phyloP scores from a whole-genome alignment of 495 filamentous ascomycete genomes.

The Penicillium bialowiezense region DNA sequence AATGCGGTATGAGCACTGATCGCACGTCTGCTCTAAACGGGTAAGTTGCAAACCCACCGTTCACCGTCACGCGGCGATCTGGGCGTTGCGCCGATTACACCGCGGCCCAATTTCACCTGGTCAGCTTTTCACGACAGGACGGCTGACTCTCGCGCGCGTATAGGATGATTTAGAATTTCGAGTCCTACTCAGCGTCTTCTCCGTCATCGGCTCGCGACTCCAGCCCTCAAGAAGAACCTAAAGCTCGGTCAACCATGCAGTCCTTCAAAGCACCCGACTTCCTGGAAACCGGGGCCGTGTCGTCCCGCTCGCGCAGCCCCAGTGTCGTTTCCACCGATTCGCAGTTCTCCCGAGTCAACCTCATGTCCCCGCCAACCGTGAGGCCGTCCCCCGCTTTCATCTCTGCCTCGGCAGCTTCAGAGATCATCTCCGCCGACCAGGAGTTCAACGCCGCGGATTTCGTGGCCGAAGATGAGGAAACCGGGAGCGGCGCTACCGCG shows the following conservation, averaged over 20 bases:
- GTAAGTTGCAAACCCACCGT: conserved; percentile 16
- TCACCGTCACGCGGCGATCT: not conserved
- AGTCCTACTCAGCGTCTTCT: conserved; percentile 20
- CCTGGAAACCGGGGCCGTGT: conserved; percentile 30
- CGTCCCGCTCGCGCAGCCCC: conserved; percentile 43
- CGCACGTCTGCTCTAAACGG: conserved; percentile 13
- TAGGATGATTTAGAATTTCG: conserved; percentile 35
- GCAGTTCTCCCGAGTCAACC: conserved; percentile 37
- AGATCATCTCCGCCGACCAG: conserved; percentile 87
- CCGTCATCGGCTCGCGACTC: conserved; percentile 14
- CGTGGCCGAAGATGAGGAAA: conserved; percentile 61
- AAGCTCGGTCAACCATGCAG: conserved; percentile 26
- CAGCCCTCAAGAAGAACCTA: conserved; percentile 2
- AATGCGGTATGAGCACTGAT: conserved; percentile 2
- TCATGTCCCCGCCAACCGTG: conserved; percentile 65
- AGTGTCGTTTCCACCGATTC: conserved; percentile 43
- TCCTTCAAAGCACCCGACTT: conserved; percentile 35
- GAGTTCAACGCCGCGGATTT: conserved; percentile 66
- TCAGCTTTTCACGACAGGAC: conserved; percentile 13
- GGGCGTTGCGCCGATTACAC: conserved; percentile 1
- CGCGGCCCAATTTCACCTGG: conserved; percentile 4
- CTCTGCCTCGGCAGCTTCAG: conserved; percentile 80
- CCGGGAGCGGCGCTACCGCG: conserved; percentile 54
- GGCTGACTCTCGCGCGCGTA: conserved; percentile 20
- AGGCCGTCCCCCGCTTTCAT: conserved; percentile 85